phyloP scores from a whole-genome alignment of 140 eudicot species.

The Senecio squalidus region DNA sequence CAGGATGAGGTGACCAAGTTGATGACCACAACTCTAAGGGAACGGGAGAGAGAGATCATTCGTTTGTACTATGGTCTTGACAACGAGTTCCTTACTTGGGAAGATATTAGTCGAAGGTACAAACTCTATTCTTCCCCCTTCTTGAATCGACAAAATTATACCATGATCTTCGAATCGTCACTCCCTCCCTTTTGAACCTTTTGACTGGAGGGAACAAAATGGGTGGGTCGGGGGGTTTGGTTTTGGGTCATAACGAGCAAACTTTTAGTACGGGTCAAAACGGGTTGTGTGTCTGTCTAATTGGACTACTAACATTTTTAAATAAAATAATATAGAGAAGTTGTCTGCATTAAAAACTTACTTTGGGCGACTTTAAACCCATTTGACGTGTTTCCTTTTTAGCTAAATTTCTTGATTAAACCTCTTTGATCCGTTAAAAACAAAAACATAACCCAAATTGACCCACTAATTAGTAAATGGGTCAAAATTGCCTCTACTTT shows the following conservation, averaged over 20 bases:
- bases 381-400: neutral
- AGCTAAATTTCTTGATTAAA: neutral
- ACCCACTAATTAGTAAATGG: neutral
- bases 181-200: no score
- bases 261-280: neutral
- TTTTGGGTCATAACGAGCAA: neutral
- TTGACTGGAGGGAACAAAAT: neutral
- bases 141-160: no score
- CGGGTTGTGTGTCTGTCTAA: neutral
- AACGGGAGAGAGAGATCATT: conserved; percentile 68
- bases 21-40: conserved; percentile 56
- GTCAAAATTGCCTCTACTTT: neutral
- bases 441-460: neutral
- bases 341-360: neutral
- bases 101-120: conserved; percentile 86
- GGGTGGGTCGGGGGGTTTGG: neutral
- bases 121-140: neutral
- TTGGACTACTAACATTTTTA: neutral
- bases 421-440: neutral
- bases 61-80: conserved; percentile 92
- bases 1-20: conserved; percentile 91
- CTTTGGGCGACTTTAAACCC: neutral
- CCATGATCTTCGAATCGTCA: no score
- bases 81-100: conserved; percentile 89
- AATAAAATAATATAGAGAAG: neutral